These are phyloP conservation scores for Cercospora canescens DNA, from an alignment of 2,329 filamentous ascomycete species.

Conservation along the genomic window DNA sequence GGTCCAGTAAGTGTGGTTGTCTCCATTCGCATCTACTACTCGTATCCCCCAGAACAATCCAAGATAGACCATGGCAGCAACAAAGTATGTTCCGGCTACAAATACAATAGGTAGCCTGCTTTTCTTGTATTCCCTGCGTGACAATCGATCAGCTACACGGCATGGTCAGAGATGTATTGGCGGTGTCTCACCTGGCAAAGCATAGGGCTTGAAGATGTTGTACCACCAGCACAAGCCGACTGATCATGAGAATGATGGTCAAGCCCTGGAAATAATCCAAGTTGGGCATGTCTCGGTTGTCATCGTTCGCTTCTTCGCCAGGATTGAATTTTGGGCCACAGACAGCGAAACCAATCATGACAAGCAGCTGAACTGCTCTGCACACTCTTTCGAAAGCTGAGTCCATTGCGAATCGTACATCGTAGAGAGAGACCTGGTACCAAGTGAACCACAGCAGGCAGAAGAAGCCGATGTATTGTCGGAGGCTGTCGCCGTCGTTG, in stretches of 20 bases:
- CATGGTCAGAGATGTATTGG: not conserved
- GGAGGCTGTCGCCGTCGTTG: constrained; percentile 47
- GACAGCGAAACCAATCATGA: constrained; percentile 66
- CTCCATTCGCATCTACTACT: constrained; percentile 4
- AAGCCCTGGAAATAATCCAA: constrained; percentile 41
- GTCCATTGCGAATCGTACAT: constrained; percentile 65
- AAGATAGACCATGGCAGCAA: constrained; percentile 38
- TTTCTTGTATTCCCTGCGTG: constrained; percentile 29
- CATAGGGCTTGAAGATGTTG: constrained; percentile 42
- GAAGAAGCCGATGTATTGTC: constrained; percentile 55
- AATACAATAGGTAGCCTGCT: constrained; percentile 35
- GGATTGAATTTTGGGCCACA: constrained; percentile 48
- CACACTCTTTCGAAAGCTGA: constrained; percentile 62
- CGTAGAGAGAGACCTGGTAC: constrained; percentile 64
- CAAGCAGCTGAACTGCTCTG: constrained; percentile 61
- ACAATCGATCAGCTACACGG: not conserved
- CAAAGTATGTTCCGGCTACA: constrained; percentile 35
- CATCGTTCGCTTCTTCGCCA: constrained; percentile 40
- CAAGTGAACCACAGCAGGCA: constrained; percentile 65
- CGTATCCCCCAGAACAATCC: constrained; percentile 32
- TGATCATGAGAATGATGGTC: constrained; percentile 41
- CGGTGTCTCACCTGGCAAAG: constrained; percentile 31
- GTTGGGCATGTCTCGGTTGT: constrained; percentile 39
- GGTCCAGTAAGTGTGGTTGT: constrained; percentile 43
- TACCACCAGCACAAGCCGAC: constrained; percentile 36